A percentile compares a stretch with the other conserved stretches of the same genome.
phyloP scores from a whole-genome alignment of 805 yeast species.

The Metschnikowia proteae region DNA sequence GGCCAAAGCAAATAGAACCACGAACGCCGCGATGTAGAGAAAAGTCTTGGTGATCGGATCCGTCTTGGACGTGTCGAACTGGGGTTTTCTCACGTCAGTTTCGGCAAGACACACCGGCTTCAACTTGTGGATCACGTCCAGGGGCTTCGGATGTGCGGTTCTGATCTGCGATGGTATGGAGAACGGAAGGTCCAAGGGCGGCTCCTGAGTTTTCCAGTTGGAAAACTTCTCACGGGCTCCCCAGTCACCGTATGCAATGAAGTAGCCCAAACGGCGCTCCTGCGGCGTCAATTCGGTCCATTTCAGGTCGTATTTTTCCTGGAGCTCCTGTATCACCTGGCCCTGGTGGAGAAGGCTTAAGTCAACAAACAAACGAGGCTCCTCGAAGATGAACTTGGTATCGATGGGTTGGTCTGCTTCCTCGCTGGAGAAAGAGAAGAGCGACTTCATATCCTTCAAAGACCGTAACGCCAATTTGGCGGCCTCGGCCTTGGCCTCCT shows the following conservation, averaged over 20 bases:
- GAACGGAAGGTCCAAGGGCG: slow-evolving; percentile 64
- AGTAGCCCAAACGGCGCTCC: slow-evolving; percentile 56
- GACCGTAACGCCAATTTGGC: slow-evolving; percentile 39
- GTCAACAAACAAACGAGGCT: slow-evolving; percentile 32
- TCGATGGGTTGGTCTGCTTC: slow-evolving; percentile 47
- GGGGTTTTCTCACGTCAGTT: slow-evolving; percentile 42
- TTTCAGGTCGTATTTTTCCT: slow-evolving; percentile 45
- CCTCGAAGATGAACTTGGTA: slow-evolving; percentile 37
- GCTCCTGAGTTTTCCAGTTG: slow-evolving; percentile 38
- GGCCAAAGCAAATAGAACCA: slow-evolving; percentile 49
- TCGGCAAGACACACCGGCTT: slow-evolving; percentile 41
- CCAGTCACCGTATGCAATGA: slow-evolving; percentile 64
- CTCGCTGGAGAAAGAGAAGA: slow-evolving; percentile 39
- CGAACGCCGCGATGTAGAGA: slow-evolving; percentile 44
- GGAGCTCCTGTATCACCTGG: slow-evolving; percentile 51
- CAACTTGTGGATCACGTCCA: slow-evolving; percentile 27
- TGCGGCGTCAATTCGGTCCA: slow-evolving; percentile 52
- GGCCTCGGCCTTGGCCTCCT: slow-evolving; percentile 28
- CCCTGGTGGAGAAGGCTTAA: slow-evolving; percentile 51
- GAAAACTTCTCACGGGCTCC: slow-evolving; percentile 62
- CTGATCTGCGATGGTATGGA: slow-evolving; percentile 34
- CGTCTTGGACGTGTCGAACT: slow-evolving; percentile 46
- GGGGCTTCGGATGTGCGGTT: slow-evolving; percentile 22
- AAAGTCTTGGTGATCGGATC: slow-evolving; percentile 57
- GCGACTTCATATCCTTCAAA: slow-evolving; percentile 36